Evolutionary conservation across 345 rosid species (phyloP).

Genomic region (Abelmoschus esculentus): DNA sequence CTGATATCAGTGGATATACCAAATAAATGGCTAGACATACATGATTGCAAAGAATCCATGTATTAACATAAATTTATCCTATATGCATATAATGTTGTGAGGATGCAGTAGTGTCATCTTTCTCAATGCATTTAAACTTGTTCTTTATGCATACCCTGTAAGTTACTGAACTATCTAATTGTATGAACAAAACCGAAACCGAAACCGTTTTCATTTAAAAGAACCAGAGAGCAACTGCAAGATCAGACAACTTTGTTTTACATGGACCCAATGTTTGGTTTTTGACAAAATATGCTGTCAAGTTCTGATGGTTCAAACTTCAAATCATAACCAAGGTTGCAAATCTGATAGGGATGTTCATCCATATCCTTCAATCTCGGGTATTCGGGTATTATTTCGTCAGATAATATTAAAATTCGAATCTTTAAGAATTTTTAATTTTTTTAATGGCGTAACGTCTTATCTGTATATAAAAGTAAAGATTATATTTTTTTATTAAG

Average conservation of each 20-base stretch:
- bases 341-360: too few relatives aligned
- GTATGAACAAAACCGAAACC: not conserved
- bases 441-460: too few relatives aligned
- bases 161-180: not conserved
- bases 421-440: too few relatives aligned
- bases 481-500: too few relatives aligned
- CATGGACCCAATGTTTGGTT: not conserved
- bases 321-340: not conserved
- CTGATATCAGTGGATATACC: not conserved
- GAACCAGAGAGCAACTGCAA: not conserved
- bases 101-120: not conserved
- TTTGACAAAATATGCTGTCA: not conserved
- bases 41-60: not conserved
- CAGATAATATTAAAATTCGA: too few relatives aligned
- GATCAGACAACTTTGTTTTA: not conserved
- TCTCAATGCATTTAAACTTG: not conserved
- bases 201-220: not conserved
- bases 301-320: not conserved
- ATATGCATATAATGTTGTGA: not conserved
- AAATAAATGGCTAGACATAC: not conserved
- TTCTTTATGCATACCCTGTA: not conserved
- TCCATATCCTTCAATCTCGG: too few relatives aligned
- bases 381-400: too few relatives aligned
- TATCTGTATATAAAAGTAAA: too few relatives aligned
- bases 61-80: not conserved